Percentiles rank a stretch among this genome's conserved stretches.
These are phyloP conservation scores for Bryoglossum gracile DNA, from an alignment of 495 filamentous ascomycete species.

Conservation along the genomic window DNA sequence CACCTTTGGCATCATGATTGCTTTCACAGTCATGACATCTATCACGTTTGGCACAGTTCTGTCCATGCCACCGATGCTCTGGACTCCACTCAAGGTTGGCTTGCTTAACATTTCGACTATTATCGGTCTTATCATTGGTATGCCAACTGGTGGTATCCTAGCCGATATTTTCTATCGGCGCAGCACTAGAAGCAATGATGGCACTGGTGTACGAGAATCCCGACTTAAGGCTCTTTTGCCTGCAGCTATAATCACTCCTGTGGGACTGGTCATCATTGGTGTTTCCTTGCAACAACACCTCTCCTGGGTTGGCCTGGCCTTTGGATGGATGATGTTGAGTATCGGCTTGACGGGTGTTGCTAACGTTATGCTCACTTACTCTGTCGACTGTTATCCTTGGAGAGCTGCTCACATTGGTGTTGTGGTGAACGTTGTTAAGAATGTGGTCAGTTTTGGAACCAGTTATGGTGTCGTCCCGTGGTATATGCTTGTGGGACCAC, in stretches of 20 bases:
- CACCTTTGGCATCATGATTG: background rate
- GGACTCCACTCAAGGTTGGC: background rate
- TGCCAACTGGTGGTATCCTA: background rate
- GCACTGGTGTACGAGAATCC: background rate
- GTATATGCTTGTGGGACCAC: background rate
- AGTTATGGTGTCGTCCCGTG: background rate
- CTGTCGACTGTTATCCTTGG: background rate
- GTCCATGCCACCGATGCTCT: background rate
- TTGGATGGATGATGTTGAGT: conserved; percentile 5
- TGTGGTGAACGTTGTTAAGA: conserved; percentile 4
- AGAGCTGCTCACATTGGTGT: conserved; percentile 3
- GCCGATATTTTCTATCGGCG: background rate
- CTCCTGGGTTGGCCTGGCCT: background rate
- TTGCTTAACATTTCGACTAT: background rate
- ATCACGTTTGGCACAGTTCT: background rate
- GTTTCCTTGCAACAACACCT: conserved; percentile 2
- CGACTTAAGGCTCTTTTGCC: conserved; percentile 1
- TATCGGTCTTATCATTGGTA: background rate
- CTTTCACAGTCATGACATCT: background rate
- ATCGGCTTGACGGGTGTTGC: conserved; percentile 3
- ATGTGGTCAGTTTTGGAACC: background rate
- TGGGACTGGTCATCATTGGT: background rate
- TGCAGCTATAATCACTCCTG: conserved; percentile 2
- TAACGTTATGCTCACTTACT: conserved; percentile 7
- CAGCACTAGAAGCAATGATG: background rate